Base-by-base conservation (phyloP, 352 stramenopile species). In the Phytophthora agathidicida region DNA sequence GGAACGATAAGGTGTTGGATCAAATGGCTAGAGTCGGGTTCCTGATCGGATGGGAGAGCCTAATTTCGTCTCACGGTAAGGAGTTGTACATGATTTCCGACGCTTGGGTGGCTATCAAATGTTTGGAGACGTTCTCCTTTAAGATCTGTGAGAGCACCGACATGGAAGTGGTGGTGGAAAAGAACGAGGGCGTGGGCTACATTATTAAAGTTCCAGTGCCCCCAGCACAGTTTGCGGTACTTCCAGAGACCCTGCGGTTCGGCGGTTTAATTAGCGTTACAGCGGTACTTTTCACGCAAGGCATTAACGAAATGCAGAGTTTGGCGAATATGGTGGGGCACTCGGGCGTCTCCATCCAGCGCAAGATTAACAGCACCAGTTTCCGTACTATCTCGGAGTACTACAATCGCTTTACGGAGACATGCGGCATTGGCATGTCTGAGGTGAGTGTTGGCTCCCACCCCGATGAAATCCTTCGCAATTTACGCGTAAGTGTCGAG, bases 21-120 rank as follows among this genome's bases (percentile, higher is more conserved):
- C 86, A 94, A 59, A 69, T 92, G 49, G 78, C 75, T 0, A 58
- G 60, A 19, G 70, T 91, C n/a, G 88, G 88, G 0, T 97, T 97
- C 48, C 58, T 98, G 7, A 88, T 98, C 36, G 93, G 90, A 16
- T 98, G 97, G 83, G 94, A 98, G 71, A 97, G 92, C 30, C 77
- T 99, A 2, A 89, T 99, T 19, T 98, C 88, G 54, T 97, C 96
- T 13, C 92, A 97, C 32, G 96, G 94, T 22, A 98, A 98, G 58
- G 96, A 99, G 55, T 58, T 98, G 27, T 89, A 86, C 36, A 99
- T 99, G 96, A 86, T 99, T 24, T 91, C 89, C 16, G 91, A 98
- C 45, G 77, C 93, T 3, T 94, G 82, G 75, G 86, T 96, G 13
- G 88, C 91, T 5, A 93, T 95, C 49, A 93, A 96, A 65, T 96